Evolutionary conservation across 78 protist species (phyloP).

Genomic region (Chrysochromulina tobinii): DNA sequence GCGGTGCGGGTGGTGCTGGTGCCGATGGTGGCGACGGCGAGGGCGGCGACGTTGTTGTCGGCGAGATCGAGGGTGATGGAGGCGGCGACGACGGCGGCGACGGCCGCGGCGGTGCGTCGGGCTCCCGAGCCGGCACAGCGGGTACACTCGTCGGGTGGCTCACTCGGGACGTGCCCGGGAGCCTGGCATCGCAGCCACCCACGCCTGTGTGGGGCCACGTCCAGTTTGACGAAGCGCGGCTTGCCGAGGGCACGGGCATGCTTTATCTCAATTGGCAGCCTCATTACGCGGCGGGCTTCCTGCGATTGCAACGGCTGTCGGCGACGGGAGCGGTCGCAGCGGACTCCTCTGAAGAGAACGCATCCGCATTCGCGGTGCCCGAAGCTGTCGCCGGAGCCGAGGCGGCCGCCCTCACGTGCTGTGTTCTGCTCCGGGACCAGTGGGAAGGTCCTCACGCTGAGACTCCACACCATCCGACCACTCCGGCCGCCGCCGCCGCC

Average conservation of each 20-base stretch:
- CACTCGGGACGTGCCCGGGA: not conserved
- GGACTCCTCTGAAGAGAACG: no score
- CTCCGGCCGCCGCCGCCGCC: no score
- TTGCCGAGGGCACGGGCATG: not conserved
- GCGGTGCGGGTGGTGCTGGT: no score
- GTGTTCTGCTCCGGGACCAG: not conserved
- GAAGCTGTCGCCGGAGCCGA: not conserved
- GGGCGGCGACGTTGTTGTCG: no score
- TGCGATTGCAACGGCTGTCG: not conserved
- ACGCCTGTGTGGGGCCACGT: not conserved
- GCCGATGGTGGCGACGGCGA: no score
- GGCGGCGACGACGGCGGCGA: no score
- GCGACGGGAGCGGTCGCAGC: no score
- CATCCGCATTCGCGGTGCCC: not conserved
- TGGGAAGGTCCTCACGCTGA: not conserved
- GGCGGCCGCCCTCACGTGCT: not conserved
- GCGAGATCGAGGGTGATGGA: no score
- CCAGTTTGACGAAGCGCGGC: not conserved
- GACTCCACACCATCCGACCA: no score
- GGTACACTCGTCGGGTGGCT: not conserved
- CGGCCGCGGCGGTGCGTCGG: no score
- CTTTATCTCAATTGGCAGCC: not conserved
- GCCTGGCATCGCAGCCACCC: not conserved
- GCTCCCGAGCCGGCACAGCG: not conserved
- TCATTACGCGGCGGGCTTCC: not conserved